Evolutionary conservation across 306 rosid species (phyloP).

Genomic region (Hippophae rhamnoides): DNA sequence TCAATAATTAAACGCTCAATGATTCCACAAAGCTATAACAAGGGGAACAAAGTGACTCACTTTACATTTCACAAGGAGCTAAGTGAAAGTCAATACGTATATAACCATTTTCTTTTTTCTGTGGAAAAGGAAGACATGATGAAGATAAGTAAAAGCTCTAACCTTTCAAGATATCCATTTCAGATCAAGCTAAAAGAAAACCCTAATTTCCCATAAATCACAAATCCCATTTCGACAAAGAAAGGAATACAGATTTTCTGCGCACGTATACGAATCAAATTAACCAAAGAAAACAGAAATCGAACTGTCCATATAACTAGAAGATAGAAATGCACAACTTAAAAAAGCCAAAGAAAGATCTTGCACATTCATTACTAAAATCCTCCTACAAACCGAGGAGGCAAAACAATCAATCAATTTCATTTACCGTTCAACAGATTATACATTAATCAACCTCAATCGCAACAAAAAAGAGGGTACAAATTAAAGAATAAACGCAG

Average conservation of each 20-base stretch:
- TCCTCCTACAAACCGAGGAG: not conserved
- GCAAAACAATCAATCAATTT: not conserved
- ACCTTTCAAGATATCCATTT: constrained; percentile 4
- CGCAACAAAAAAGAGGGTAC: not conserved
- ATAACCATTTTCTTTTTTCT: not conserved
- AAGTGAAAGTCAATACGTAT: constrained; percentile 5
- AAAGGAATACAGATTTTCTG: constrained; percentile 11
- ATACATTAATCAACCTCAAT: constrained; percentile 7
- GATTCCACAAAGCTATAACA: not conserved
- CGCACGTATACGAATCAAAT: not conserved
- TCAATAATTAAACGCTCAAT: not conserved
- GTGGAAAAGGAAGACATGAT: not conserved
- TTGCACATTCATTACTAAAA: constrained; percentile 4
- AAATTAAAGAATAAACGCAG: not conserved
- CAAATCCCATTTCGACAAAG: constrained; percentile 21
- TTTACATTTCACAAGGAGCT: not conserved
- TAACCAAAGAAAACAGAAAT: not conserved
- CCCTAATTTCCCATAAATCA: constrained; percentile 34
- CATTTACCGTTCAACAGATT: constrained; percentile 7
- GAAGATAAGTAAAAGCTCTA: not conserved
- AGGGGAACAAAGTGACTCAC: constrained; percentile 20
- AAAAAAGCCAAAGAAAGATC: not conserved
- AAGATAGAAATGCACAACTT: not conserved
- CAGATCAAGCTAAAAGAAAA: constrained; percentile 17
- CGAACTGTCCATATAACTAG: not conserved